Evolutionary conservation across 495 filamentous ascomycete genomes (phyloP), one percentile per base, ranked within the genome.

Genomic region (Trichocladium antarcticum): DNA sequence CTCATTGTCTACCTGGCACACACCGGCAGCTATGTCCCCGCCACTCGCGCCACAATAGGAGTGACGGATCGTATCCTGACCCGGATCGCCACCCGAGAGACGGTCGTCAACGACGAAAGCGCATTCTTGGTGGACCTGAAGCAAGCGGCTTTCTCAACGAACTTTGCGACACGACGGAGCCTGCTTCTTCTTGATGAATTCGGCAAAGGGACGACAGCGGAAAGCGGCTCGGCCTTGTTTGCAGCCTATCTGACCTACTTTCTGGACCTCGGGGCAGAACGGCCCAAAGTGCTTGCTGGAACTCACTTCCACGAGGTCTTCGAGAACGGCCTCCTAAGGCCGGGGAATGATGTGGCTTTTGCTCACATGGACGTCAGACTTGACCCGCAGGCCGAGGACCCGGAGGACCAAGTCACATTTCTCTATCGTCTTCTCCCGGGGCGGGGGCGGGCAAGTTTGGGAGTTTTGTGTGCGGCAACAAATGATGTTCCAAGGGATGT

Each of bases 291-390:
- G 32, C 71, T 96, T 19, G 87, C 73, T 24, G 85, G 88, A 5
- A 97, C 93, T 0, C 93, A 98, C 59, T 96, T 93, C 53, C 89
- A 96, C 63, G 90, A 98, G 57, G 84, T 96, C 15, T 89, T 96
- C 44, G 84, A 92, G 47, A 74, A 78, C 52, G 74, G 76, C 0
- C 82, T 87, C 55, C 66, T 97, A 14, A 60, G 61, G 7, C 54
- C 68, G 16, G 67, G 74, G n/a, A 74, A 81, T 0, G 64, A 70
- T 19, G 63, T 96, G 31, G 69, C 72, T 2, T 84, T 90, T 58
- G 86, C 76, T 0, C 83, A 94, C 53, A 95, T 97, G 93, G 82
- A 94, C 54, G 78, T 97, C n/a, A 76, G 71, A 35, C 63, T 90
- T 10, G 78, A 88, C 54, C 66, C 72, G 14, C 65, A 79, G 9